phyloP scores from a whole-genome alignment of 2,329 filamentous ascomycete species.

The Sphaerulina musiva region DNA sequence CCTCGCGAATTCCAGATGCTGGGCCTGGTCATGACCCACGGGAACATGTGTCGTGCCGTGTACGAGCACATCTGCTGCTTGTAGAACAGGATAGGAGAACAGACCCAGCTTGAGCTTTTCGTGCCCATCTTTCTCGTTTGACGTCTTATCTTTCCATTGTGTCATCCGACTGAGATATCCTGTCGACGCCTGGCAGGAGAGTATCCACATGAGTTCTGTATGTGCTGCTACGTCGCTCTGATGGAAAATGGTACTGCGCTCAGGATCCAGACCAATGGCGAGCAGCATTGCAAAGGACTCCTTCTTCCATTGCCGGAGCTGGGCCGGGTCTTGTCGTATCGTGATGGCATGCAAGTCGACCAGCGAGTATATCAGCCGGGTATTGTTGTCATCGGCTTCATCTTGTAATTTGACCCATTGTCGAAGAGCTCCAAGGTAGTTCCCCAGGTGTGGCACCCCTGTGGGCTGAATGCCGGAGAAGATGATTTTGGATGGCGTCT shows the following conservation, averaged over 20 bases:
- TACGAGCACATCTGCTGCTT: slow-evolving; percentile 88
- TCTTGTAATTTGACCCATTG: slow-evolving; percentile 82
- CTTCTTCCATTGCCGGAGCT: slow-evolving; percentile 59
- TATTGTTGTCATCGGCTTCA: slow-evolving; percentile 44
- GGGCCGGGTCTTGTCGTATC: slow-evolving; percentile 56
- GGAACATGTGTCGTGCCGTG: slow-evolving; percentile 89
- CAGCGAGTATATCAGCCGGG: slow-evolving; percentile 72
- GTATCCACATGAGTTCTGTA: slow-evolving; percentile 91
- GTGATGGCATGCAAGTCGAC: slow-evolving; percentile 95
- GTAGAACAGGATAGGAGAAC: slow-evolving; percentile 91
- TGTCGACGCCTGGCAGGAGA: slow-evolving; percentile 84
- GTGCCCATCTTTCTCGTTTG: slow-evolving; percentile 38
- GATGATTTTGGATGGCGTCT: slow-evolving; percentile 46
- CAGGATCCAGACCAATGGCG: slow-evolving; percentile 75
- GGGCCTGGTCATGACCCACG: slow-evolving; percentile 89
- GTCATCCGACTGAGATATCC: slow-evolving; percentile 98
- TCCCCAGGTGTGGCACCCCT: slow-evolving; percentile 86
- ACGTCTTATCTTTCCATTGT: slow-evolving; percentile 76
- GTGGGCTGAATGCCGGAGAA: slow-evolving; percentile 98
- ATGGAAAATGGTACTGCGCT: slow-evolving; percentile 71
- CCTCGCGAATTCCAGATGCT: slow-evolving; percentile 89
- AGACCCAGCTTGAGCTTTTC: slow-evolving; percentile 70
- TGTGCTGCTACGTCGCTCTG: slow-evolving; percentile 64
- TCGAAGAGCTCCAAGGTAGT: slow-evolving; percentile 83
- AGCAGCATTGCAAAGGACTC: slow-evolving; percentile 74